Conservation (phyloP, 2,329 filamentous ascomycete species). For the Elsinoe australis region DNA sequence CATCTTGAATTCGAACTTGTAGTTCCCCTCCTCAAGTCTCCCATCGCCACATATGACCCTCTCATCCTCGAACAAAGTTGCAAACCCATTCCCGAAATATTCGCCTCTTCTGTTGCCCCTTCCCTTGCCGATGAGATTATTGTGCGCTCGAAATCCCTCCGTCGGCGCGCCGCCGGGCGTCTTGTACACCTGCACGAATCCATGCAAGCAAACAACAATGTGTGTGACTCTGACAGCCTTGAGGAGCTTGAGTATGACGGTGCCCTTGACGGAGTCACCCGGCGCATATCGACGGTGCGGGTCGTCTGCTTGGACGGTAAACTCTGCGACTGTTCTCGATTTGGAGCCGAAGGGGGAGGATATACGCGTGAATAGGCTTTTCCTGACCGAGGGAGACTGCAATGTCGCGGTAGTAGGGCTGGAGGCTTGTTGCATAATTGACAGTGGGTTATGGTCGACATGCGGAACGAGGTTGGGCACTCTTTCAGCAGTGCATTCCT, state of each 20-base stretch:
- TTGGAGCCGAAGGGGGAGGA: conserved; percentile 46
- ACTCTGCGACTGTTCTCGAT: conserved; percentile 64
- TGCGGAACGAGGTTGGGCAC: conserved; percentile 13
- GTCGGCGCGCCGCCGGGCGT: conserved; percentile 53
- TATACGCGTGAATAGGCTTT: conserved; percentile 15
- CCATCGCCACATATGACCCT: conserved; percentile 72
- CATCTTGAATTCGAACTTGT: conserved; percentile 71
- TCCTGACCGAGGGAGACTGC: conserved; percentile 9
- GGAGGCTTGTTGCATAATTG: conserved; percentile 16
- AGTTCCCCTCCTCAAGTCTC: conserved; percentile 62
- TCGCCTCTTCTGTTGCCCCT: conserved; percentile 45
- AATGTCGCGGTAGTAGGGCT: conserved; percentile 11
- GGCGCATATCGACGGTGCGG: conserved; percentile 69
- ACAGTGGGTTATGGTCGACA: conserved; percentile 4
- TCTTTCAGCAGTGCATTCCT: conserved; percentile 12
- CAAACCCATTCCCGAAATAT: conserved; percentile 69
- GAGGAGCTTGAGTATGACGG: conserved; percentile 62
- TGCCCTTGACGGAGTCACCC: conserved; percentile 66
- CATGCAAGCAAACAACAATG: conserved; percentile 68
- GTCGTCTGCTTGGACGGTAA: conserved; percentile 68
- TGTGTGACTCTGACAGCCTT: conserved; percentile 74
- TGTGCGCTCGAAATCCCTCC: conserved; percentile 43
- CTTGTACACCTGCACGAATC: conserved; percentile 72
- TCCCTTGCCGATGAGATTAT: conserved; percentile 46
- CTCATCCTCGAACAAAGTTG: conserved; percentile 77